Percentiles rank a stretch among this genome's conserved stretches.
These are phyloP conservation scores for Phytophthora cajani DNA, from an alignment of 352 stramenopile species.

Conservation along the genomic window DNA sequence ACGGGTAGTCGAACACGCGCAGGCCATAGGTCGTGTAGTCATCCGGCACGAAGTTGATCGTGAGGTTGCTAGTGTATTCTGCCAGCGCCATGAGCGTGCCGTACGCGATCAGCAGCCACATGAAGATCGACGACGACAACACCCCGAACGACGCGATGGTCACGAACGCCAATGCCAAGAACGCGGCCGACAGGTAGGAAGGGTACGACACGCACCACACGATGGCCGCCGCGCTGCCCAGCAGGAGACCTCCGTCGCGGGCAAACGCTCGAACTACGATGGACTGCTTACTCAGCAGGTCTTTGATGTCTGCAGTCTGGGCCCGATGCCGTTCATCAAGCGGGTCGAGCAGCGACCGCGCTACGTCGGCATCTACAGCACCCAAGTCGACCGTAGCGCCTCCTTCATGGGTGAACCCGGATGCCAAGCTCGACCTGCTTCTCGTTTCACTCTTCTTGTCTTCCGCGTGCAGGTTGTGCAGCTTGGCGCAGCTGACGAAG, in stretches of 20 bases:
- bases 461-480: slow-evolving; percentile 66
- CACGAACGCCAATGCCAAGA: slow-evolving; percentile 73
- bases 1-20: slow-evolving; percentile 74
- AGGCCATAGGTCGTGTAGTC: slow-evolving; percentile 72
- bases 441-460: slow-evolving; percentile 13
- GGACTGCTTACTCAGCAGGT: slow-evolving; percentile 67
- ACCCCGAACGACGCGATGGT: slow-evolving; percentile 75
- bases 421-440: slow-evolving; percentile 16
- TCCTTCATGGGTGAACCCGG: slow-evolving; percentile 21
- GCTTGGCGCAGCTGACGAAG: slow-evolving; percentile 64
- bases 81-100: slow-evolving; percentile 56
- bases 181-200: slow-evolving; percentile 72
- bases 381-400: slow-evolving; percentile 33
- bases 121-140: slow-evolving; percentile 51
- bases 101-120: slow-evolving; percentile 73
- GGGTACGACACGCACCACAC: slow-evolving; percentile 86
- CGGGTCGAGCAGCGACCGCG: slow-evolving; percentile 38
- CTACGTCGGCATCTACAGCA: slow-evolving; percentile 35
- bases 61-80: slow-evolving; percentile 80
- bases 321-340: slow-evolving; percentile 36
- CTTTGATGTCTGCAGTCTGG: slow-evolving; percentile 47
- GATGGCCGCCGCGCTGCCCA: slow-evolving; percentile 72
- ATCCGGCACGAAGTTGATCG: slow-evolving; percentile 48
- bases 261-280: slow-evolving; percentile 73
- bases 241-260: slow-evolving; percentile 67